Evolutionary conservation across 164 flowering plant species (phyloP).

Genomic region (Vitis cinerea): DNA sequence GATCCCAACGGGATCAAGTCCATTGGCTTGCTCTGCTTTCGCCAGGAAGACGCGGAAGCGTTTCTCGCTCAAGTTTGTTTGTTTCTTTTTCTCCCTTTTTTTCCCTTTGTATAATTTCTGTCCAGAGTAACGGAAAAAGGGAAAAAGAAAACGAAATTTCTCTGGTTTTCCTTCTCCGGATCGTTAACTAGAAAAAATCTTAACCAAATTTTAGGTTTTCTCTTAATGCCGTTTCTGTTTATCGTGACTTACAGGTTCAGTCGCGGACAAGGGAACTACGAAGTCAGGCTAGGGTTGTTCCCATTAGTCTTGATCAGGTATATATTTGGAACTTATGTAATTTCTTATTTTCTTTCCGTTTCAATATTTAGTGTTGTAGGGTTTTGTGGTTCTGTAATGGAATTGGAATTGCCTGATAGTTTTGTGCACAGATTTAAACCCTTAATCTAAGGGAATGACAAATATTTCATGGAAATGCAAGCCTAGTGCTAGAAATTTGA

Average conservation of each 20-base stretch:
- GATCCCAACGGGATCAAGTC: constrained; percentile 75
- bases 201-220: not conserved
- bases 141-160: not conserved
- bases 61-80: constrained; percentile 79
- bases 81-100: not conserved
- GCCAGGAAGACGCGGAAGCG: constrained; percentile 84
- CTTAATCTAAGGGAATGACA: no score
- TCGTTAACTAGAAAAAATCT: not conserved
- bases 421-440: no score
- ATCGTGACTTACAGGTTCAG: constrained; percentile 45
- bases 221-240: not conserved
- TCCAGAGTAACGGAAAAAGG: no score
- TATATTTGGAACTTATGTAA: no score
- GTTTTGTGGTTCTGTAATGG: no score
- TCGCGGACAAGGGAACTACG: constrained; percentile 56
- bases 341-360: not conserved
- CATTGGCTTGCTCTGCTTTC: constrained; percentile 85
- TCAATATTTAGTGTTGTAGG: no score
- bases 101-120: not conserved
- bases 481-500: no score
- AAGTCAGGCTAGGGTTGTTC: constrained; percentile 78
- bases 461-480: no score
- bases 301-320: constrained; percentile 93
- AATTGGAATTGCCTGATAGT: no score
- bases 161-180: not conserved